Evolutionary conservation across 441 rosid species (phyloP).

Genomic region (Euphorbia celastroides): DNA sequence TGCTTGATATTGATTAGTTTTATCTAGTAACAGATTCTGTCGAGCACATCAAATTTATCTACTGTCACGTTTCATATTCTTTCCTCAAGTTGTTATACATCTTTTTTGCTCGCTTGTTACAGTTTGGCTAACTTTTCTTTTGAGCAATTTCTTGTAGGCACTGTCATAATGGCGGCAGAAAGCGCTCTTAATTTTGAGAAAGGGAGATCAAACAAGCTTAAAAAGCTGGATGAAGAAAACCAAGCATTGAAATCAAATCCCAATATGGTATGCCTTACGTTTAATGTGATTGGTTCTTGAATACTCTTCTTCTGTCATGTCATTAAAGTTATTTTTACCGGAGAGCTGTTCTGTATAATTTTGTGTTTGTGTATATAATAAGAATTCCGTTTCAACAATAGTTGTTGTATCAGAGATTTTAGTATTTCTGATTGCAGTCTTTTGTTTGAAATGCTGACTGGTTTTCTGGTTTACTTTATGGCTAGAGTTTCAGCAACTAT

Average conservation of each 20-base stretch:
- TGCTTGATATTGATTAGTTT: background rate
- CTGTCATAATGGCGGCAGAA: conserved; percentile 53
- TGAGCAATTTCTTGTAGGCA: conserved; percentile 35
- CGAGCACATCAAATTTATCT: too few species aligned
- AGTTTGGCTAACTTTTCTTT: conserved; percentile 11
- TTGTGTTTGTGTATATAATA: background rate
- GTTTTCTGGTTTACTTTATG: conserved; percentile 13
- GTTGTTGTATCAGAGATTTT: background rate
- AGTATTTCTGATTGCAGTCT: conserved; percentile 7
- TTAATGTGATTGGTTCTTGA: conserved; percentile 7
- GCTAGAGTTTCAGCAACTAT: conserved; percentile 58
- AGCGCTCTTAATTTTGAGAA: conserved; percentile 60
- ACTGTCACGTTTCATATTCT: background rate
- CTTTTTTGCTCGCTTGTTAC: background rate
- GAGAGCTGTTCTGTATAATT: background rate
- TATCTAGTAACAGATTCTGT: background rate
- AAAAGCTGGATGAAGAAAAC: conserved; percentile 48
- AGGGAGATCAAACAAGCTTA: conserved; percentile 54
- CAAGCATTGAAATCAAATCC: conserved; percentile 37
- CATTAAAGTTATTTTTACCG: background rate
- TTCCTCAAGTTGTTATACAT: conserved; percentile 1
- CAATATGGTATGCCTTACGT: conserved; percentile 41
- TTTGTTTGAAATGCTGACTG: conserved; percentile 5
- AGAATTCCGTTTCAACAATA: background rate
- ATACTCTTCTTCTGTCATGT: background rate